phyloP scores from a whole-genome alignment of 306 rosid genomes.

The Vachellia pachyceras region DNA sequence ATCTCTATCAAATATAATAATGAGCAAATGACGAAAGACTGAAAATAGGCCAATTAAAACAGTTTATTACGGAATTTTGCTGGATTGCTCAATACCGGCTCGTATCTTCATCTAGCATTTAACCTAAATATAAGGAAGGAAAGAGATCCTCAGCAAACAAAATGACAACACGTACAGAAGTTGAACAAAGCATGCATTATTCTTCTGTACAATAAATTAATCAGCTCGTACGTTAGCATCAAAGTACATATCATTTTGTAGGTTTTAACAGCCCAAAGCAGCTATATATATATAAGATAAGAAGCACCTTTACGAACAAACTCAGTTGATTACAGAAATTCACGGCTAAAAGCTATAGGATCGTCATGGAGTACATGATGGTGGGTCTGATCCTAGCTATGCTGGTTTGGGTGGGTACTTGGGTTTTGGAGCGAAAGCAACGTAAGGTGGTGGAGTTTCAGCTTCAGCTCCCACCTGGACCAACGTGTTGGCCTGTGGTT shows the following conservation, averaged over 20 bases:
- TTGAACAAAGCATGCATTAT: not conserved
- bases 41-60: not conserved
- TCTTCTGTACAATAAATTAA: not conserved
- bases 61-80: not conserved
- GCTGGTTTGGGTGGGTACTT: constrained; percentile 41
- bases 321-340: not conserved
- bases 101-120: not conserved
- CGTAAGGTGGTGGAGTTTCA: not conserved
- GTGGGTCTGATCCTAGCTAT: constrained; percentile 34
- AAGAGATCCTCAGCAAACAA: not conserved
- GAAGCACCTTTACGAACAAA: not conserved
- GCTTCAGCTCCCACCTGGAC: constrained; percentile 80
- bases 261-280: not conserved
- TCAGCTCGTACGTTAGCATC: not conserved
- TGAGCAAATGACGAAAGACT: not conserved
- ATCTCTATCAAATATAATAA: not conserved
- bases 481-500: constrained; percentile 71
- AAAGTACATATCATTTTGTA: not conserved
- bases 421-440: constrained; percentile 18
- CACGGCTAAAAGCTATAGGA: not conserved
- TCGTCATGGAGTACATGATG: constrained; percentile 44
- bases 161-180: not conserved
- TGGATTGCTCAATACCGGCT: not conserved
- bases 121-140: not conserved
- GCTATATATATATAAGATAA: not conserved